A percentile compares a stretch with the other conserved stretches of the same genome.
phyloP scores from a whole-genome alignment of 2,329 filamentous ascomycete genomes.

The Mollisia scopiformis region DNA sequence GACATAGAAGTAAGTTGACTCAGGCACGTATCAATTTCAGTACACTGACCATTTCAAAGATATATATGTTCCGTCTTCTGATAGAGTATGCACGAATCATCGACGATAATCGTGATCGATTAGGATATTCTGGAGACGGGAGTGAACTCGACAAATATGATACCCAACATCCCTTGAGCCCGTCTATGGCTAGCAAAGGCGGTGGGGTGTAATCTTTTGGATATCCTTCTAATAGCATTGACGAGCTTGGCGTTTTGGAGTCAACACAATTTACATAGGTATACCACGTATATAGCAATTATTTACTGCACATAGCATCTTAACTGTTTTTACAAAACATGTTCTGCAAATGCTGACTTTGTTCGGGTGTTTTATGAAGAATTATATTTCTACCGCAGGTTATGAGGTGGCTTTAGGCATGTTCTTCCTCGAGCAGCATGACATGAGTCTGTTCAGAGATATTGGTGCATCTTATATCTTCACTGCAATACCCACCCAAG shows the following conservation, averaged over 20 bases:
- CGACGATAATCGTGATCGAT: constrained; percentile 40
- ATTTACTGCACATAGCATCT: too few species aligned
- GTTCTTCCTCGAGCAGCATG: too few species aligned
- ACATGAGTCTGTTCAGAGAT: too few species aligned
- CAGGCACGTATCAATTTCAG: not conserved
- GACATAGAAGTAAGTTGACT: constrained; percentile 69
- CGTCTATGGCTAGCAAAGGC: not conserved
- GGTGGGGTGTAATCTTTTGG: not conserved
- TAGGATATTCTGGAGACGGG: constrained; percentile 38
- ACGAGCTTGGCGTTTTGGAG: not conserved
- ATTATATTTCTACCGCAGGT: too few species aligned
- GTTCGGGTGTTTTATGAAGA: too few species aligned
- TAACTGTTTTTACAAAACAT: too few species aligned
- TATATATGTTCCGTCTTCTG: constrained; percentile 68
- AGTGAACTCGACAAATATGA: constrained; percentile 37
- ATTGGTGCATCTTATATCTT: constrained; percentile 14
- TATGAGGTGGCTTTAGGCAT: too few species aligned
- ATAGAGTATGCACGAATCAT: constrained; percentile 59
- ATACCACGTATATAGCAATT: too few species aligned
- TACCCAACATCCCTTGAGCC: constrained; percentile 18
- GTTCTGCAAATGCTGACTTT: too few species aligned
- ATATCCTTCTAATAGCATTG: not conserved
- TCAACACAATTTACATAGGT: not conserved
- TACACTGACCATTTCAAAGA: constrained; percentile 31
- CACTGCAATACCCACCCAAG: constrained; percentile 17